Conservation (phyloP, 2,329 filamentous ascomycete species). For the Westerdykella aurantiaca region DNA sequence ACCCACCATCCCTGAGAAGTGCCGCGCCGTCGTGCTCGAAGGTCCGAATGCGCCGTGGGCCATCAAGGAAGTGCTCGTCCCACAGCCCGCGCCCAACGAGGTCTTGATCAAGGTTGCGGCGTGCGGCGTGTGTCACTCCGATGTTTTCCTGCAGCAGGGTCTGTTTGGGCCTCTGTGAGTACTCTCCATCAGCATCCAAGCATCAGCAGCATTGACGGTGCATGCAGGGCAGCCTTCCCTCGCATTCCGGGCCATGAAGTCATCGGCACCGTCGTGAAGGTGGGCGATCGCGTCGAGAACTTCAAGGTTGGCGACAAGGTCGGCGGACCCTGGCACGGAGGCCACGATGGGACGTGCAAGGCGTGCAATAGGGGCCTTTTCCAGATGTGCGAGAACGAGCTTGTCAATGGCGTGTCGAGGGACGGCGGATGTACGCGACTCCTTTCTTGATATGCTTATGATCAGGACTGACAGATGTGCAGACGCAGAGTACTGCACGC, state of each 20-base stretch:
- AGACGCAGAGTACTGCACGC: constrained; percentile 56
- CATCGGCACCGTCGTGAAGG: constrained; percentile 59
- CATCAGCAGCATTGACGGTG: neutral
- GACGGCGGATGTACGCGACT: constrained; percentile 57
- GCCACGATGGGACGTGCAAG: constrained; percentile 57
- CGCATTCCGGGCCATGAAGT: constrained; percentile 66
- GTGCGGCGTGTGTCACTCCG: constrained; percentile 66
- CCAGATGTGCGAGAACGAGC: constrained; percentile 61
- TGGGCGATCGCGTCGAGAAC: constrained; percentile 52
- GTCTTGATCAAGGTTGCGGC: constrained; percentile 67
- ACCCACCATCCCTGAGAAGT: constrained; percentile 52
- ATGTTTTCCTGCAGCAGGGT: constrained; percentile 38
- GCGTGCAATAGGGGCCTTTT: constrained; percentile 58
- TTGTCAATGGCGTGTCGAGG: constrained; percentile 59
- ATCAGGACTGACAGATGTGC: neutral
- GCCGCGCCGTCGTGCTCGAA: constrained; percentile 60
- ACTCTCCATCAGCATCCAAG: neutral
- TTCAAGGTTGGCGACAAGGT: constrained; percentile 62
- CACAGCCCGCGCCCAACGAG: constrained; percentile 51
- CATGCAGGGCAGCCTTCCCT: constrained; percentile 39
- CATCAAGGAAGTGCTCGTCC: constrained; percentile 56
- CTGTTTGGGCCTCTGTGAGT: constrained; percentile 13
- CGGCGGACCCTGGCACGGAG: constrained; percentile 65
- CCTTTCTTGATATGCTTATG: neutral
- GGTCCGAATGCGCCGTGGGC: constrained; percentile 48